Conservation (phyloP, 2,329 filamentous ascomycete genomes). For the Microcyclospora pomicola region DNA sequence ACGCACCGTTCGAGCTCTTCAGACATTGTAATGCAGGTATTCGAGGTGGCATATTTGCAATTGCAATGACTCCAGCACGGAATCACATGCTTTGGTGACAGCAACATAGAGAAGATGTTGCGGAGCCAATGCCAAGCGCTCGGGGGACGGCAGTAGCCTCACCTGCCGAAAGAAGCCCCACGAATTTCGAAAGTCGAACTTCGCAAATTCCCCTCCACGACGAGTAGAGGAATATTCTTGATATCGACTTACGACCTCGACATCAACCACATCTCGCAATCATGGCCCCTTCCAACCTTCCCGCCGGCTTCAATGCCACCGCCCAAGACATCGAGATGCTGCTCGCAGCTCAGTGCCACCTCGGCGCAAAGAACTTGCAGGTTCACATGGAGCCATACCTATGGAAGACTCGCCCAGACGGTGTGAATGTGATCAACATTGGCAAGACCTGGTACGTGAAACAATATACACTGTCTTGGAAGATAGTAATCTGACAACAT, state of each 20-base stretch:
- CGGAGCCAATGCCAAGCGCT: background rate
- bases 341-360: constrained; percentile 88
- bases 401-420: constrained; percentile 98
- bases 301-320: constrained; percentile 91
- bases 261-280: constrained; percentile 36
- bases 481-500: constrained; percentile 6
- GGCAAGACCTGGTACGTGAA: constrained; percentile 91
- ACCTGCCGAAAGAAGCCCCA: constrained; percentile 1
- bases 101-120: background rate
- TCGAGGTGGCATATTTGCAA: constrained; percentile 32
- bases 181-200: constrained; percentile 2
- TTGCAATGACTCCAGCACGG: background rate
- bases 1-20: constrained; percentile 25
- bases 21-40: constrained; percentile 32
- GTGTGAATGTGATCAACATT: constrained; percentile 98
- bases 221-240: too few relatives aligned
- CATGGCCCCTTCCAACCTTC: constrained; percentile 92
- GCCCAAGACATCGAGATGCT: constrained; percentile 99
- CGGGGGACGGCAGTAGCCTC: background rate
- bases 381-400: constrained; percentile 99
- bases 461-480: background rate
- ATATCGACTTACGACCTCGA: background rate
- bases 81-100: too few relatives aligned
- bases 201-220: background rate
- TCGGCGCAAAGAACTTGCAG: constrained; percentile 98